phyloP scores from a whole-genome alignment of 148 eudicot species.

The Vaccinium darrowii region DNA sequence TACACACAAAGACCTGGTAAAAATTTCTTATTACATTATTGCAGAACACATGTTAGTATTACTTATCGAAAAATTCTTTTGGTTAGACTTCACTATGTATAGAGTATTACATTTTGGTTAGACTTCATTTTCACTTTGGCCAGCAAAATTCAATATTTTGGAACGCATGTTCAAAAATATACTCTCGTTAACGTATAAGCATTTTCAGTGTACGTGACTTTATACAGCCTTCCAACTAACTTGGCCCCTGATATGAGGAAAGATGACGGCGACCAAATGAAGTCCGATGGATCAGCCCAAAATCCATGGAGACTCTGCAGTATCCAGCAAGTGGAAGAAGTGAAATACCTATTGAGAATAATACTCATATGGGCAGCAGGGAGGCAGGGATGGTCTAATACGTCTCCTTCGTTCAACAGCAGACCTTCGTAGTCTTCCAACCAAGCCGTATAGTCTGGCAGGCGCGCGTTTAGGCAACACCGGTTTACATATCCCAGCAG shows the following conservation, averaged over 20 bases:
- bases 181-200: no score
- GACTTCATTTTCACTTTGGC: no score
- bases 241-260: not conserved
- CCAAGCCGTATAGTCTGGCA: conserved; percentile 49
- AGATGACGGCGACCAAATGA: conserved; percentile 17
- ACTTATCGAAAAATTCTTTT: no score
- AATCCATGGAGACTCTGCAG: conserved; percentile 44
- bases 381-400: conserved; percentile 26
- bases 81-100: no score
- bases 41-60: no score
- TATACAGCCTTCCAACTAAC: no score
- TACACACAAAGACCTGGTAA: no score
- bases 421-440: conserved; percentile 43
- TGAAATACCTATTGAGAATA: conserved; percentile 45
- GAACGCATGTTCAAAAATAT: no score
- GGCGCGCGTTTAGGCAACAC: conserved; percentile 23
- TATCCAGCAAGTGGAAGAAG: conserved; percentile 48
- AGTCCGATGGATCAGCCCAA: conserved; percentile 37
- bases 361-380: conserved; percentile 38
- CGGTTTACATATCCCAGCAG: conserved; percentile 46
- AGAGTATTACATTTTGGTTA: no score
- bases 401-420: conserved; percentile 12
- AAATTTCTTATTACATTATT: no score
- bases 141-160: no score
- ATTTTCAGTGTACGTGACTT: no score